Evolutionary conservation across 176 grass and related monocot species (phyloP), one percentile per base, ranked within the genome.

Genomic region (Bolboschoenus planiculmis): DNA sequence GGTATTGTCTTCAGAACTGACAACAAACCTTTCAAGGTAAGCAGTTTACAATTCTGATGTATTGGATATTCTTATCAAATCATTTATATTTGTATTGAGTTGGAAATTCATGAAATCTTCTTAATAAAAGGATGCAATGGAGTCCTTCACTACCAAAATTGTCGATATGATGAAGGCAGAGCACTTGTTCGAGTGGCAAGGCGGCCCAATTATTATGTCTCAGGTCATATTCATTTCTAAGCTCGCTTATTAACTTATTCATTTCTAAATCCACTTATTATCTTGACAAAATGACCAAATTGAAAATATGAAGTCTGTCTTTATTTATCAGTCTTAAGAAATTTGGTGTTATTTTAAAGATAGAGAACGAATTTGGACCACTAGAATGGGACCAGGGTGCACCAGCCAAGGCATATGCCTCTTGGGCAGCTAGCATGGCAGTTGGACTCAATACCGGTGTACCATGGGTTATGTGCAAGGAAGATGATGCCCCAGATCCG

Each of bases 391-490:
- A 95, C 85, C 92, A 99, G 83, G 96, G 91, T 11, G 90, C 89
- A 56, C 92, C 91, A 5, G 84, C 92, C 14, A 95, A 91, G 87
- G 91, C 89, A 30, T 95, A 99, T 48, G 83, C 87, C 2, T 86
- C 90, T 20, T 99, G 96, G 96, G 91, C 92, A n/a, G 96, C 92
- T 63, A 99, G 83, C 54, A 93, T 99, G 92, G 92, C 96, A 0
- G 53, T 95, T 80, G 84, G 59, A 2, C 96, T 93, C 48, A 84
- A 93, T 84, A 99, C 92, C 0, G 77, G 96, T 67, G 96, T 99
- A 27, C 96, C 96, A 80, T 99, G 96, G 96, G 30, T 99, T 82
- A 99, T 99, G 92, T 99, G 92, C 91, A 99, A 99, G 90, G 76
- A 99, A 87, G 96, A 99, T 27, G 92, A 99, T 47, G 96, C 96